phyloP scores from a whole-genome alignment of 257 asterid species.

The Cruciata laevipes region DNA sequence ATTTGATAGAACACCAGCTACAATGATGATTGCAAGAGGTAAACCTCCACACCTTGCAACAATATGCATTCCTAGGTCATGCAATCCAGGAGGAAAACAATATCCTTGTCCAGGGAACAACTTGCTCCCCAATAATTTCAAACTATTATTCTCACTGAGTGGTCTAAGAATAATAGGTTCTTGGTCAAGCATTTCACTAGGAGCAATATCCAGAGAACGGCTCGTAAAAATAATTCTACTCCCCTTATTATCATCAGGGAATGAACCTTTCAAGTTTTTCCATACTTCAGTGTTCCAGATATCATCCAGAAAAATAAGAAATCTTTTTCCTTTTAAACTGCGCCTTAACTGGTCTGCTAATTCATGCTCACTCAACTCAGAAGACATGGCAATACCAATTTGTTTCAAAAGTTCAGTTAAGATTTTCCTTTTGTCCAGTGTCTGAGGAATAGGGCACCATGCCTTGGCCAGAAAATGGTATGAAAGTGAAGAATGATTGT shows the following conservation, averaged over 20 bases:
- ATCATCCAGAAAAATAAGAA: not conserved
- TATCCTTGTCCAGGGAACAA: not conserved
- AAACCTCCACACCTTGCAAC: not conserved
- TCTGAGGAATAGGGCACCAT: conserved; percentile 8
- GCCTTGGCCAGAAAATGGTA: not conserved
- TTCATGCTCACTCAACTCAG: not conserved
- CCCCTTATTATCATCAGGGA: not conserved
- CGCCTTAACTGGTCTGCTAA: not conserved
- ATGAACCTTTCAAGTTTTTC: not conserved
- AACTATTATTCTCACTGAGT: not conserved
- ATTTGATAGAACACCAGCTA: not conserved
- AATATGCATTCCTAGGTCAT: not conserved
- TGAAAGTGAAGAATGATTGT: not conserved
- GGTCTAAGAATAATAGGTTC: not conserved
- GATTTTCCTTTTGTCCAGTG: not conserved
- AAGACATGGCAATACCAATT: not conserved
- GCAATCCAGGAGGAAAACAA: not conserved
- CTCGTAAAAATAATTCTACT: not conserved
- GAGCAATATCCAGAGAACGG: not conserved
- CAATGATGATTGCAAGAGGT: not conserved
- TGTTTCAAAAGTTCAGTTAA: not conserved
- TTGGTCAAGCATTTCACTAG: not conserved
- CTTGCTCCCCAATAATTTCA: not conserved
- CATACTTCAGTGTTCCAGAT: not conserved
- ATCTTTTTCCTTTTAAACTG: not conserved